Evolutionary conservation across 2,329 filamentous ascomycete genomes (phyloP).

Genomic region (Aureobasidium leucospermi): DNA sequence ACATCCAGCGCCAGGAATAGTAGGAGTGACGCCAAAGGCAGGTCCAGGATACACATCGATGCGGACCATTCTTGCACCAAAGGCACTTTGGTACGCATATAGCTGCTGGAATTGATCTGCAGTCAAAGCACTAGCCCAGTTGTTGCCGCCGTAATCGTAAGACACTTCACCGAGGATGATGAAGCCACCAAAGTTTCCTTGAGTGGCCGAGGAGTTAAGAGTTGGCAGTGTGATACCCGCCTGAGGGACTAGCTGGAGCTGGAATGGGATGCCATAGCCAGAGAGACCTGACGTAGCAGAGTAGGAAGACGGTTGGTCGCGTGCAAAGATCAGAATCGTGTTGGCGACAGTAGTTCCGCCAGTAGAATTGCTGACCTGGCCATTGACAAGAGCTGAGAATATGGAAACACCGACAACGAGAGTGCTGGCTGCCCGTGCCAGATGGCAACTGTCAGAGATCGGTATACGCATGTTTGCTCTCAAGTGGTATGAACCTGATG

Average conservation of each 20-base stretch:
- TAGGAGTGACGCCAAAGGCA: constrained; percentile 33
- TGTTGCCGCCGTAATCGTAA: constrained; percentile 43
- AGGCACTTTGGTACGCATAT: constrained; percentile 51
- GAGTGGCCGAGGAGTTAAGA: constrained; percentile 41
- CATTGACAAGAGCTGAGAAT: not conserved
- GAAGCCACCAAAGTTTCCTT: constrained; percentile 55
- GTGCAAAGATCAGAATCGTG: constrained; percentile 51
- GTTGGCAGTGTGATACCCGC: constrained; percentile 44
- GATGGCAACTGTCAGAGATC: not conserved
- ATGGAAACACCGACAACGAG: not conserved
- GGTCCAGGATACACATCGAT: constrained; percentile 50
- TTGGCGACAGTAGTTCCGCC: constrained; percentile 20
- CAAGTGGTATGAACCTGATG: not conserved
- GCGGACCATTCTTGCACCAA: constrained; percentile 55
- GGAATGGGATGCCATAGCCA: constrained; percentile 54
- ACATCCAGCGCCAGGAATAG: constrained; percentile 38
- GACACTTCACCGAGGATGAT: constrained; percentile 48
- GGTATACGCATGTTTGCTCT: not conserved
- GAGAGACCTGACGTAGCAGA: constrained; percentile 49
- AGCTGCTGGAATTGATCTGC: constrained; percentile 49
- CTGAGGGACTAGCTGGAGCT: constrained; percentile 47
- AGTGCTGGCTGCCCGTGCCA: not conserved
- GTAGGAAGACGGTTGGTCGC: constrained; percentile 42
- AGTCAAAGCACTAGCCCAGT: constrained; percentile 48
- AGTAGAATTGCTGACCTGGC: not conserved